Evolutionary conservation across 208 protist species (phyloP), one percentile per base, ranked within the genome.

Genomic region (Leishmania turanica): DNA sequence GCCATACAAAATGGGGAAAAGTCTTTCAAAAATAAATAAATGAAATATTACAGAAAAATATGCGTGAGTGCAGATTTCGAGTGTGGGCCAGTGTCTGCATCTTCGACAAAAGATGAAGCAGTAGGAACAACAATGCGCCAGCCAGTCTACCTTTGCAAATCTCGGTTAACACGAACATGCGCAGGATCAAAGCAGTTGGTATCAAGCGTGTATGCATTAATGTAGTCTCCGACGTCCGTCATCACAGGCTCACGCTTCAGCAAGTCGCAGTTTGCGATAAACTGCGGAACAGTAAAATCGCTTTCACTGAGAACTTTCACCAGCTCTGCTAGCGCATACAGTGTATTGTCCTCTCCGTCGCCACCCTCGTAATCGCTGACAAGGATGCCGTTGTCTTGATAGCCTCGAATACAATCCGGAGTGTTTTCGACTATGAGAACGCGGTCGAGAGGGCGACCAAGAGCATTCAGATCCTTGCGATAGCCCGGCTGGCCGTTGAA

Each of bases 391-490:
- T 98, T 98, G 42, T 97, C 88, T 77, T 97, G 90, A 76, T 97
- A 96, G 34, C 94, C 96, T 53, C 94, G 91, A 89, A 98, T 96
- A 83, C 96, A 98, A 86, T 98, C 96, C 3, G 96, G 96, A 13
- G 96, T 98, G 80, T 98, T 98, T 81, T 98, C 96, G 58, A 98
- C 94, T 78, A 98, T 98, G 27, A 98, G 84, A 34, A 97, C 94
- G 42, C 84, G 85, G 80, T 98, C 95, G 27, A 98, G 89, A 45
- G 93, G 92, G 15, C 96, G 90, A 45, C 95, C 93, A 68, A 98
- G 89, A 40, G 91, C 89, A 56, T 92, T 88, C 72, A 98, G 78
- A 82, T 98, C 96, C 88, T 98, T 98, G 53, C 94, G 88, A 89
- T 98, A 98, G 17, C 96, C 96, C 47, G 95, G 89, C 79, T 97